These are phyloP conservation scores for Penicillium polonicum DNA, from an alignment of 2,329 filamentous ascomycete genomes.

Conservation along the genomic window DNA sequence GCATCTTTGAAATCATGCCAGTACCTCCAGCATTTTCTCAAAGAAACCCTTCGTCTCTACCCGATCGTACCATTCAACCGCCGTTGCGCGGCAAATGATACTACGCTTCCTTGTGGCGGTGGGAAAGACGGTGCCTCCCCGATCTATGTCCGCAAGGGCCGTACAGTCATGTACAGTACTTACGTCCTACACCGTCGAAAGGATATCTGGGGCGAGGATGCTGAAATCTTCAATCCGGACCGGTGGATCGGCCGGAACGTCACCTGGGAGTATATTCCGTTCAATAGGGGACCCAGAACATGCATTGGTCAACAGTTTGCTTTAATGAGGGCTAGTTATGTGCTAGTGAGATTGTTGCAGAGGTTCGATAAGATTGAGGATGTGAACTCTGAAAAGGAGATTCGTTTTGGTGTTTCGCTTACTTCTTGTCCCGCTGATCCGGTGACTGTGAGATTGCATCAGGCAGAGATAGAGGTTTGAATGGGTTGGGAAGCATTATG, in stretches of 20 bases:
- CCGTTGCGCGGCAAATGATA: slow-evolving; percentile 13
- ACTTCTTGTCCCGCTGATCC: not conserved
- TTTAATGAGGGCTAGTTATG: slow-evolving; percentile 23
- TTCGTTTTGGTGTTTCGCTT: not conserved
- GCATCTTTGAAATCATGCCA: not conserved
- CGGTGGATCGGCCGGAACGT: slow-evolving; percentile 50
- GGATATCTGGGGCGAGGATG: slow-evolving; percentile 50
- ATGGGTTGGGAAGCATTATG: not conserved
- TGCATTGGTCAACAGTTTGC: slow-evolving; percentile 33
- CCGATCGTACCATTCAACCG: slow-evolving; percentile 28
- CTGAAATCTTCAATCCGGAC: slow-evolving; percentile 48
- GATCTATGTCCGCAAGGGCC: slow-evolving; percentile 12
- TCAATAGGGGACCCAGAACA: slow-evolving; percentile 28
- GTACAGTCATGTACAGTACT: slow-evolving; percentile 15
- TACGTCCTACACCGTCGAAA: slow-evolving; percentile 48
- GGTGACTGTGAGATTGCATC: not conserved
- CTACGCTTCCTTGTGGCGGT: slow-evolving; percentile 7
- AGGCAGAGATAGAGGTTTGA: not conserved
- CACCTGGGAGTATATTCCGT: slow-evolving; percentile 43
- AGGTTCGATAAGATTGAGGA: slow-evolving; percentile 10
- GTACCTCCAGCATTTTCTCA: slow-evolving; percentile 1
- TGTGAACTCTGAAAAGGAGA: not conserved
- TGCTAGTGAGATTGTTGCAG: slow-evolving; percentile 25
- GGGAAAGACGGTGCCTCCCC: slow-evolving; percentile 5
- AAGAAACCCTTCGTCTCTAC: slow-evolving; percentile 17